A percentile compares a stretch with the other conserved stretches of the same genome.
phyloP scores from a whole-genome alignment of 257 asterid genomes.

The Prunella vulgaris region DNA sequence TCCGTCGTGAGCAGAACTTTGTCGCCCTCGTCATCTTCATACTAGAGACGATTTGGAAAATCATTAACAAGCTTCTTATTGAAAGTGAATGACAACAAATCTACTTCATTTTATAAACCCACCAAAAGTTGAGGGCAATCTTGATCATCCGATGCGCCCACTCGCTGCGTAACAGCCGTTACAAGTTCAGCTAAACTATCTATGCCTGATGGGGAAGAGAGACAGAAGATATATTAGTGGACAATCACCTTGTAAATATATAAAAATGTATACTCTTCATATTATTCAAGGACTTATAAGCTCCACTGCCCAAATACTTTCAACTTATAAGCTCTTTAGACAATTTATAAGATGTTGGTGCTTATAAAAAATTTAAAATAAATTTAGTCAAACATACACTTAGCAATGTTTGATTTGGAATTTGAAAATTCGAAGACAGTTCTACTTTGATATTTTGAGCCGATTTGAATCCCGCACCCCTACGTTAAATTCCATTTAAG shows the following conservation, averaged over 20 bases:
- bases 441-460: background rate
- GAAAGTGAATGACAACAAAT: background rate
- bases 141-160: slow-evolving; percentile 48
- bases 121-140: slow-evolving; percentile 78
- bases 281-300: background rate
- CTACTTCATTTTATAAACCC: slow-evolving; percentile 29
- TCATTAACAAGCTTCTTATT: slow-evolving; percentile 11
- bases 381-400: background rate
- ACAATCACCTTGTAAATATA: too few species aligned
- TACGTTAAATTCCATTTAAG: too few species aligned
- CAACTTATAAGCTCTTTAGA: background rate
- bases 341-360: background rate
- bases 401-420: background rate
- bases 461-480: too few species aligned
- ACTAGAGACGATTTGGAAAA: slow-evolving; percentile 34
- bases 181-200: slow-evolving; percentile 80
- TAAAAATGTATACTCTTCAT: background rate
- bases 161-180: slow-evolving; percentile 65
- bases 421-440: too few species aligned
- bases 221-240: background rate
- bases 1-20: slow-evolving; percentile 81
- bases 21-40: slow-evolving; percentile 97
- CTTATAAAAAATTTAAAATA: background rate
- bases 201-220: slow-evolving; percentile 41
- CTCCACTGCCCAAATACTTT: background rate